Percentiles rank a stretch among this genome's conserved stretches.
These are phyloP conservation scores for Inga laurina DNA, from an alignment of 306 rosid species.

Conservation along the genomic window DNA sequence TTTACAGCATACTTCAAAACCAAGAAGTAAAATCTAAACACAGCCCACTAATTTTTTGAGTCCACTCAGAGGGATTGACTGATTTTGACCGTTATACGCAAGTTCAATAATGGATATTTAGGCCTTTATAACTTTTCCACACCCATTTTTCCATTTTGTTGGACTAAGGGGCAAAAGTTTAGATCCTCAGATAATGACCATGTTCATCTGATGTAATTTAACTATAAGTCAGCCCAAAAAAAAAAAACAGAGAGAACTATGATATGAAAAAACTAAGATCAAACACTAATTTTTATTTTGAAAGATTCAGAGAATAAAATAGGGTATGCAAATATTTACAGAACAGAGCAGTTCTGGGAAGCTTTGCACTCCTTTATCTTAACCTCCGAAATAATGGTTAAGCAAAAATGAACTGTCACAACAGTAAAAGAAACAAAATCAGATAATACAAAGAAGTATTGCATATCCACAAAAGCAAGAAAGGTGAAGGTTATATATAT, in stretches of 20 bases:
- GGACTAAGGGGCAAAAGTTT: neutral
- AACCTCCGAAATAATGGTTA: neutral
- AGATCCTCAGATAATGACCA: neutral
- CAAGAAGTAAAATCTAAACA: neutral
- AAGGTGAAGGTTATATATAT: neutral
- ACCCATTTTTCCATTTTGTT: neutral
- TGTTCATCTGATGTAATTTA: neutral
- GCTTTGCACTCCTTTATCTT: neutral
- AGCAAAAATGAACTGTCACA: conserved; percentile 1
- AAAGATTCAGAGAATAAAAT: neutral
- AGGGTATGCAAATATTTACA: neutral
- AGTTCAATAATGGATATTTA: neutral
- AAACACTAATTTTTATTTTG: neutral
- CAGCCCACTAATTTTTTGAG: neutral
- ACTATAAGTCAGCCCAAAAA: neutral
- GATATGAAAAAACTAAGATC: neutral
- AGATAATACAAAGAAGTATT: conserved; percentile 9
- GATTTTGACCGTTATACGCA: neutral
- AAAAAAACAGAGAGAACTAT: neutral
- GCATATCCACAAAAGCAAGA: neutral
- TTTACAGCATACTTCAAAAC: neutral
- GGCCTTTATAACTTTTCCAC: neutral
- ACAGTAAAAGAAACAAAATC: conserved; percentile 4
- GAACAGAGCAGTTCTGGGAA: neutral
- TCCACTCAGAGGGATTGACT: neutral